Conservation (phyloP, 192 early-diverging fungal species). For the Mortierella antarctica region DNA sequence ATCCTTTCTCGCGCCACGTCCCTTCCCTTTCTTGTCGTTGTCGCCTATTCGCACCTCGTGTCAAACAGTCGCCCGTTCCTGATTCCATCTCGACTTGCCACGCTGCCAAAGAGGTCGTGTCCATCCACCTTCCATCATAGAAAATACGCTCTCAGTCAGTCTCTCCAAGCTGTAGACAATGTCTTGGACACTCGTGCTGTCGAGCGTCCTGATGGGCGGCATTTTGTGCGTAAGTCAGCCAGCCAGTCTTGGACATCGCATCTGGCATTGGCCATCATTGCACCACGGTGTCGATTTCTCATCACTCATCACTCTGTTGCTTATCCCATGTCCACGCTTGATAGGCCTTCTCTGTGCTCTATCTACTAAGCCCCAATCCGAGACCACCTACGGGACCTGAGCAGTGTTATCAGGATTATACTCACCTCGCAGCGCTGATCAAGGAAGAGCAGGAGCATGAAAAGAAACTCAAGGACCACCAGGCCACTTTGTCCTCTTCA, state of each 20-base stretch:
- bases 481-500: neutral
- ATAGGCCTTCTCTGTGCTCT: slow-evolving; percentile 38
- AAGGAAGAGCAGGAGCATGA: slow-evolving; percentile 46
- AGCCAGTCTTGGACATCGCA: neutral
- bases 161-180: neutral
- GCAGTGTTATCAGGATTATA: slow-evolving; percentile 41
- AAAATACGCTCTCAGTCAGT: neutral
- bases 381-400: slow-evolving; percentile 29
- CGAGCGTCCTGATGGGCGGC: slow-evolving; percentile 19
- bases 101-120: no score
- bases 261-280: neutral
- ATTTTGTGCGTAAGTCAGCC: slow-evolving; percentile 27
- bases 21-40: neutral
- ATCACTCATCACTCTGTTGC: neutral
- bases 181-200: slow-evolving; percentile 40
- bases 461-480: slow-evolving; percentile 2
- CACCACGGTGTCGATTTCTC: neutral
- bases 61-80: neutral
- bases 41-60: neutral
- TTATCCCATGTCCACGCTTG: neutral
- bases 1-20: neutral
- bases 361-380: slow-evolving; percentile 30
- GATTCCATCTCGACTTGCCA: neutral
- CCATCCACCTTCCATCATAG: no score
- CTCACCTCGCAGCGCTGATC: slow-evolving; percentile 34